These are phyloP conservation scores for Plantago lanceolata DNA, from an alignment of 305 asterid genomes.

Conservation along the genomic window DNA sequence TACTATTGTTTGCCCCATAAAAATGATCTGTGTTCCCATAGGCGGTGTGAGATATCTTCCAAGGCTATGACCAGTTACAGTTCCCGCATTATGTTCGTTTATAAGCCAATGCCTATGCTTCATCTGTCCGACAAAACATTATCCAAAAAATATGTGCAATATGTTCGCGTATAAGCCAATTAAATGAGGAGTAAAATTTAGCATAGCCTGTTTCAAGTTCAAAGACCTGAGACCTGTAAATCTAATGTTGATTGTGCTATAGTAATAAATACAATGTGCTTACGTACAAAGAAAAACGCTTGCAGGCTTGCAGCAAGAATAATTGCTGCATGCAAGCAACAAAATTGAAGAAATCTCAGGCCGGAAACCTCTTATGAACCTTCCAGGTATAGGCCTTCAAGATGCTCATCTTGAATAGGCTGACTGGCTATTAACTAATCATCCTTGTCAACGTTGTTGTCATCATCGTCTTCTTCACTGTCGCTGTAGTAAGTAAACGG, in stretches of 20 bases:
- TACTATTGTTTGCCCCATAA: not conserved
- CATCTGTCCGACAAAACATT: too few species aligned
- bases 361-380: not conserved
- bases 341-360: not conserved
- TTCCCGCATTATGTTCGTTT: not conserved
- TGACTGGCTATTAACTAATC: slow-evolving; percentile 19
- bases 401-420: not conserved
- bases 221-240: too few species aligned
- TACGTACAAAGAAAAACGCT: too few species aligned
- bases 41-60: not conserved
- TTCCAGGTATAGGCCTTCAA: not conserved
- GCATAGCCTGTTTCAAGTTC: too few species aligned
- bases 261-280: too few species aligned
- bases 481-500: slow-evolving; percentile 58
- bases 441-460: slow-evolving; percentile 37
- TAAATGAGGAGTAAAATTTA: too few species aligned
- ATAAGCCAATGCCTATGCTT: too few species aligned
- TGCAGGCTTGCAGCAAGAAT: too few species aligned
- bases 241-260: too few species aligned
- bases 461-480: slow-evolving; percentile 26
- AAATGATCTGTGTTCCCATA: not conserved
- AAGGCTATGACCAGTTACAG: not conserved
- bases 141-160: too few species aligned
- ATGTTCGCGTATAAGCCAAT: too few species aligned
- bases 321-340: not conserved